phyloP scores from a whole-genome alignment of 108 stramenopile genomes.

The Pseudonitzschia multistriata region DNA sequence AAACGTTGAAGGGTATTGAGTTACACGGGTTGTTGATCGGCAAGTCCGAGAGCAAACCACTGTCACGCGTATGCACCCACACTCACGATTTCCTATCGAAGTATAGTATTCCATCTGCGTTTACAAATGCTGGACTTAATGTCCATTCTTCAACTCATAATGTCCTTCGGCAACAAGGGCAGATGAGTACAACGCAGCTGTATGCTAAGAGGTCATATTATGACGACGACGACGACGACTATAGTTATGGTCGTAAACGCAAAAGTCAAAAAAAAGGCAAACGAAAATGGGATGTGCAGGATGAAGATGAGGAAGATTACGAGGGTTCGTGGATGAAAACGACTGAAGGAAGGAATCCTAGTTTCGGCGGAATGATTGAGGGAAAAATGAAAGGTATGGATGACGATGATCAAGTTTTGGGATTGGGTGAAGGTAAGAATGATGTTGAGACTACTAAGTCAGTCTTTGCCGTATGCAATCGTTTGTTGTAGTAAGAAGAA shows the following conservation, averaged over 20 bases:
- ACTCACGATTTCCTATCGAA: slow-evolving; percentile 56
- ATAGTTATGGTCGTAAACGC: neutral
- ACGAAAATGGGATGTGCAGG: neutral
- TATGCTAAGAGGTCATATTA: slow-evolving; percentile 18
- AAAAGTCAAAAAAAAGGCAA: neutral
- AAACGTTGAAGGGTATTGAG: slow-evolving; percentile 47
- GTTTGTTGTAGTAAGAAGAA: neutral
- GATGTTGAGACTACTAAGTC: neutral
- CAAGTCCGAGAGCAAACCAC: slow-evolving; percentile 56
- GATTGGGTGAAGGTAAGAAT: neutral
- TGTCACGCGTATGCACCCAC: slow-evolving; percentile 53
- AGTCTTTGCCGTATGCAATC: no score
- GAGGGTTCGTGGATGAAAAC: neutral
- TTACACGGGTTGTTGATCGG: slow-evolving; percentile 72
- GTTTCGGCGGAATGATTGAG: neutral
- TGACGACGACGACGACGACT: slow-evolving; percentile 17
- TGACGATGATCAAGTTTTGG: neutral
- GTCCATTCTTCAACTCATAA: neutral
- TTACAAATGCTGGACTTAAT: neutral
- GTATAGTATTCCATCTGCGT: neutral
- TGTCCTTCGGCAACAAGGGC: neutral
- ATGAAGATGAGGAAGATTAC: slow-evolving; percentile 11
- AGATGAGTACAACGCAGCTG: neutral
- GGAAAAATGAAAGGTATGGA: neutral
- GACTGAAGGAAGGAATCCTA: neutral